Percentiles rank a stretch among this genome's conserved stretches.
Conservation (phyloP, 345 rosid species). For the Theobroma cacao region DNA sequence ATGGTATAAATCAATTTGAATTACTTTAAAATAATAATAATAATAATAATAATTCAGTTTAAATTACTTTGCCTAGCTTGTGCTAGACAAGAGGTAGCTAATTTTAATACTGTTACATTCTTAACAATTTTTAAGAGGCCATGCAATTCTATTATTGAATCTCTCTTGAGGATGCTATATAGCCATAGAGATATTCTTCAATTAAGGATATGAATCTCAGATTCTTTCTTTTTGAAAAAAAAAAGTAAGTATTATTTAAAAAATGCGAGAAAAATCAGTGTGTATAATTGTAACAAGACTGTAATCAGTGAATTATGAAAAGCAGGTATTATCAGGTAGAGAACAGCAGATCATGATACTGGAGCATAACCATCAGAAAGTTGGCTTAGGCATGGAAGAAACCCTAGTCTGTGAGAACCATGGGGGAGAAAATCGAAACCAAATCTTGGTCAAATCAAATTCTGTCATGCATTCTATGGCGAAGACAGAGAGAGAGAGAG, state of each 20-base stretch:
- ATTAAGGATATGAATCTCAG: background rate
- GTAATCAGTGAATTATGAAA: background rate
- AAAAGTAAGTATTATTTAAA: background rate
- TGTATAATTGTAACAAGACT: background rate
- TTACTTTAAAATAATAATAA: too few species aligned
- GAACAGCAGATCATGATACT: background rate
- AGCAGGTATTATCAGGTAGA: background rate
- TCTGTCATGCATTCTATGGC: background rate
- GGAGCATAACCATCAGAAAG: background rate
- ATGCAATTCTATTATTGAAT: background rate
- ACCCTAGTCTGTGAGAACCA: constrained; percentile 1
- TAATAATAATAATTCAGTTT: too few species aligned
- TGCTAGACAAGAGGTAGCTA: too few species aligned
- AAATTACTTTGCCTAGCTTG: background rate
- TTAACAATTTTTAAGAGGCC: too few species aligned
- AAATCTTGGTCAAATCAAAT: background rate
- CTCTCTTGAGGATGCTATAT: background rate
- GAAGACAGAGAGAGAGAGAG: background rate
- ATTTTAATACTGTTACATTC: background rate
- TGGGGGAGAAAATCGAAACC: background rate
- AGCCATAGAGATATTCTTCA: background rate
- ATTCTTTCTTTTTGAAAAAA: background rate
- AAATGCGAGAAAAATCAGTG: background rate
- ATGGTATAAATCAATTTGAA: background rate
- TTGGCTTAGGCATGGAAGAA: background rate